phyloP scores from a whole-genome alignment of 352 stramenopile genomes.

The Phytophthora uliginosa region DNA sequence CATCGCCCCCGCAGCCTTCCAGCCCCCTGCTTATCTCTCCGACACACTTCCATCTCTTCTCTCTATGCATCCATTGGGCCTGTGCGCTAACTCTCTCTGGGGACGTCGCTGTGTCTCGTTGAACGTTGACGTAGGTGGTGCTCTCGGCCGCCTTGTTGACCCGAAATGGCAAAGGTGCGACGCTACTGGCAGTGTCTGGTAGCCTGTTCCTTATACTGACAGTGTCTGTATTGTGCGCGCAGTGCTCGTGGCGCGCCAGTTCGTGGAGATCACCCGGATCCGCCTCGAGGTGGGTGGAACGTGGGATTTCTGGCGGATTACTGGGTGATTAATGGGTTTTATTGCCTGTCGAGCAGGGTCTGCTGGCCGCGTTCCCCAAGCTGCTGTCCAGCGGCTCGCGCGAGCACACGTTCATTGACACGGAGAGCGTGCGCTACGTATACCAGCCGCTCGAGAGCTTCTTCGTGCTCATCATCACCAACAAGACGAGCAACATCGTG shows the following conservation, averaged over 20 bases:
- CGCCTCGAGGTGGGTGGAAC: slow-evolving; percentile 91
- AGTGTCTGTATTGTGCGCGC: slow-evolving; percentile 19
- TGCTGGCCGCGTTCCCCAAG: slow-evolving; percentile 99
- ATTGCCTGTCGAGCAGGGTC: slow-evolving; percentile 59
- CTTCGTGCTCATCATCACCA: slow-evolving; percentile 99
- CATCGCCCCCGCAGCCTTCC: background rate
- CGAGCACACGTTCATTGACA: slow-evolving; percentile 99
- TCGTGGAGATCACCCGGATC: slow-evolving; percentile 99
- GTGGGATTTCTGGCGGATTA: background rate
- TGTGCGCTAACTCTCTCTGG: slow-evolving; percentile 26
- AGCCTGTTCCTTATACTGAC: slow-evolving; percentile 3
- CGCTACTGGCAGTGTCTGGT: slow-evolving; percentile 7
- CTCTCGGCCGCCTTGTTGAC: slow-evolving; percentile 96
- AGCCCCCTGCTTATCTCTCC: background rate
- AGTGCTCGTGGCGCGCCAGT: slow-evolving; percentile 98
- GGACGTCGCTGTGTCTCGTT: slow-evolving; percentile 20
- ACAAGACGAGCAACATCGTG: slow-evolving; percentile 99
- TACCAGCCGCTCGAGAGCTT: slow-evolving; percentile 99
- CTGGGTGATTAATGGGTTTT: slow-evolving; percentile 11
- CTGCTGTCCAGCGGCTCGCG: slow-evolving; percentile 94
- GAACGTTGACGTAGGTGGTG: slow-evolving; percentile 88
- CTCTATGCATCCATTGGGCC: background rate
- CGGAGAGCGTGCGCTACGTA: slow-evolving; percentile 98
- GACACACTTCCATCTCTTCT: background rate
- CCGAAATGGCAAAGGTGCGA: slow-evolving; percentile 94